phyloP scores from a whole-genome alignment of 345 rosid species.

The Bruguiera gymnorhiza region DNA sequence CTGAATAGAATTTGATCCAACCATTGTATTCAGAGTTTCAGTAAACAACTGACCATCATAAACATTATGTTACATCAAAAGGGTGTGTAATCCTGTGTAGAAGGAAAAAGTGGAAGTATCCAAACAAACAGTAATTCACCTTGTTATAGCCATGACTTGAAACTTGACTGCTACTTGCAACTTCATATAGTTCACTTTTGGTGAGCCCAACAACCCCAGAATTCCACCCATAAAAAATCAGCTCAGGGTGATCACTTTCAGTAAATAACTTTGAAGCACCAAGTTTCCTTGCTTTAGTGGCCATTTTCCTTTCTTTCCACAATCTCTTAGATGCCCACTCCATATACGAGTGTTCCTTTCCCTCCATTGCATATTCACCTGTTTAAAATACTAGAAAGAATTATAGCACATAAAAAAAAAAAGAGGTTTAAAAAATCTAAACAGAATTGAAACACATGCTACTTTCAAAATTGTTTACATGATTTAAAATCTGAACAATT shows the following conservation, averaged over 20 bases:
- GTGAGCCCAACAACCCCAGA: conserved; percentile 73
- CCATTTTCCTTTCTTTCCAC: conserved; percentile 83
- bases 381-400: conserved; percentile 40
- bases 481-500: conserved; percentile 27
- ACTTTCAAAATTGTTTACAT: conserved; percentile 29
- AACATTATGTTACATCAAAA: neutral
- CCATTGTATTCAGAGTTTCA: conserved; percentile 1
- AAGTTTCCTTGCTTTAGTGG: conserved; percentile 41
- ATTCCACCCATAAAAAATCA: conserved; percentile 65
- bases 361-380: conserved; percentile 46
- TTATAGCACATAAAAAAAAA: conserved; percentile 34
- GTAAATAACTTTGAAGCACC: conserved; percentile 25
- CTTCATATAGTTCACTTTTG: conserved; percentile 48
- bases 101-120: neutral
- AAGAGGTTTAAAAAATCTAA: neutral
- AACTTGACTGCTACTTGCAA: conserved; percentile 31
- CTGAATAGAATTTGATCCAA: conserved; percentile 38
- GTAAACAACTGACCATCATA: neutral
- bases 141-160: conserved; percentile 65
- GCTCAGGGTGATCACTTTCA: conserved; percentile 48
- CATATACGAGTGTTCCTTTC: conserved; percentile 39
- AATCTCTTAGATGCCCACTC: conserved; percentile 84
- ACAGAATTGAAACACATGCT: neutral
- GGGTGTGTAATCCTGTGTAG: neutral
- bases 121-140: conserved; percentile 35